Evolutionary conservation across 2,329 filamentous ascomycete genomes (phyloP), one percentile per base, ranked within the genome.

Genomic region (Claviceps sp.): DNA sequence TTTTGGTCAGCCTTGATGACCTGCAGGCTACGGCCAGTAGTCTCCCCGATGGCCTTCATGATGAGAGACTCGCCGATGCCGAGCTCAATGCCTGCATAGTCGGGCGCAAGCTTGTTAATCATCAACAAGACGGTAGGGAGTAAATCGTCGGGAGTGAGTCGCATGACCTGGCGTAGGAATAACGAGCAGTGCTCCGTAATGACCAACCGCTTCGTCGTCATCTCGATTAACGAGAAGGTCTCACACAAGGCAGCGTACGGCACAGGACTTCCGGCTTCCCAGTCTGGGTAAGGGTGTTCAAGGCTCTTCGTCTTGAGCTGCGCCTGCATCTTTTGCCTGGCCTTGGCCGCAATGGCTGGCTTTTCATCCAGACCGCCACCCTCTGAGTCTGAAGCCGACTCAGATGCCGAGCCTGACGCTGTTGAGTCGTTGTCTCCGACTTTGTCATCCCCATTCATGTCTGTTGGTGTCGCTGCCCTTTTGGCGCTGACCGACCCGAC

Each of bases 1-100:
- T 93, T 89, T 64, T 98, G 93, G 60, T 97, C 90, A 48, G 86
- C 82, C 70, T 96, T 97, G 73, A 98, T 95, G 50, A 95, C 83
- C 40, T 84, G 78, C 47, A 96, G 70, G 61, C 83, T 95, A 55
- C 93, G 83, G 9, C 93, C 93, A 0, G 93, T 98, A 34, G 84
- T 86, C 70, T 97, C 91, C 11, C 91, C 91, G 62, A 98, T 95
- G 5, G 93, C 88, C 67, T 97, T 98, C 90, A 97, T 97, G 61
- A 98, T 96, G 30, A 98, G 70, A 0, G 91, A 97, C 69, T 98
- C 93, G 52, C 93, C 93, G 60, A 98, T 98, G n/a, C 93, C 93
- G 34, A 98, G 77, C 68, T 98, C 93, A 56, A 98, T 90, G 20
- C 93, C 93, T 44, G 90, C 85, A 66, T 96, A 98, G 63, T 98